Conservation (phyloP, 1,139 yeast species). For the Meyerozyma carpophila region DNA sequence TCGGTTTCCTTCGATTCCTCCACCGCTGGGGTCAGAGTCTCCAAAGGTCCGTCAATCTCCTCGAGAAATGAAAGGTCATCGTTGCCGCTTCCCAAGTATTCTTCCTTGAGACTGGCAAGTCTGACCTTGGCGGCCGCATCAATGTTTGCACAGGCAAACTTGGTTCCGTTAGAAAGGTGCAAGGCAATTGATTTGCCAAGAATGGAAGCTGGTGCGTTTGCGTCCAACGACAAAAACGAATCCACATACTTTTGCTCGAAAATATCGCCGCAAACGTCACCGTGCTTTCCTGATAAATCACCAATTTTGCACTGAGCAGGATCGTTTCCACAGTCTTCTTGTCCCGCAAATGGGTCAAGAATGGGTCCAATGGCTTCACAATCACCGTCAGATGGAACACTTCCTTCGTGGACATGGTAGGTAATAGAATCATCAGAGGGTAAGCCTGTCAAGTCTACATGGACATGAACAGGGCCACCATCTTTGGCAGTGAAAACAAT, state of each 20-base stretch:
- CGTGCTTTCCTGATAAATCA: slow-evolving; percentile 62
- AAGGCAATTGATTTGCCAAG: slow-evolving; percentile 50
- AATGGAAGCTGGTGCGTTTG: slow-evolving; percentile 40
- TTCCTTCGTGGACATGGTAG: slow-evolving; percentile 52
- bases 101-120: slow-evolving; percentile 21
- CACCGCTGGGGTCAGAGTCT: background rate
- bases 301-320: slow-evolving; percentile 57
- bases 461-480: slow-evolving; percentile 49
- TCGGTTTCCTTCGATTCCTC: too few species aligned
- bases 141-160: slow-evolving; percentile 59
- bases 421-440: slow-evolving; percentile 51
- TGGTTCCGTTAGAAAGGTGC: slow-evolving; percentile 44
- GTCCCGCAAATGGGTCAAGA: slow-evolving; percentile 50
- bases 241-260: slow-evolving; percentile 49
- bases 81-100: slow-evolving; percentile 10
- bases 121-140: slow-evolving; percentile 24
- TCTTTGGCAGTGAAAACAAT: slow-evolving; percentile 43
- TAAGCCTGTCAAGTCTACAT: slow-evolving; percentile 54
- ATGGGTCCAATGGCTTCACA: slow-evolving; percentile 49
- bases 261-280: slow-evolving; percentile 50
- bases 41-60: background rate
- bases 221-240: slow-evolving; percentile 48
- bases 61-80: background rate
- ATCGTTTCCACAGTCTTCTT: slow-evolving; percentile 39
- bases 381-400: slow-evolving; percentile 37